Conservation (phyloP, 495 filamentous ascomycete genomes). For the Cetradonia linearis region DNA sequence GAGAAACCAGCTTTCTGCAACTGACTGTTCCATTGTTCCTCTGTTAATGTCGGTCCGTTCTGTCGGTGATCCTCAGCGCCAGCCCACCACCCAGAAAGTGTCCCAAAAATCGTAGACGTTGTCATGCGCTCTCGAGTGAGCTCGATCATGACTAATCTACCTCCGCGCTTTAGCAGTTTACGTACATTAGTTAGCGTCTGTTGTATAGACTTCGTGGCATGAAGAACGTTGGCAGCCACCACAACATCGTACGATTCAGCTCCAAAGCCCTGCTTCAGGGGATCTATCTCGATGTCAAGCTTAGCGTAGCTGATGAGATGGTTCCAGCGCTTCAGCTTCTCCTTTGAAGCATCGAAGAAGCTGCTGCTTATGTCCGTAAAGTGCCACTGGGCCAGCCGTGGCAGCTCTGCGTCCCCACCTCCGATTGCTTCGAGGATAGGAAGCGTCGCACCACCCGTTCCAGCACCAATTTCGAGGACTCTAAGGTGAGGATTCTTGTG, state of each 20-base stretch:
- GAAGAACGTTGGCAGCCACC: conserved; percentile 25
- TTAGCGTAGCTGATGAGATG: conserved; percentile 12
- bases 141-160: conserved; percentile 24
- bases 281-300: conserved; percentile 25
- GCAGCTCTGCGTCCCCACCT: background rate
- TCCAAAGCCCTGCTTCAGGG: conserved; percentile 35
- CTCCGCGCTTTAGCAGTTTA: conserved; percentile 26
- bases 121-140: conserved; percentile 10
- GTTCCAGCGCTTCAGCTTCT: conserved; percentile 15
- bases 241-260: conserved; percentile 26
- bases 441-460: conserved; percentile 28
- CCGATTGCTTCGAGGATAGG: conserved; percentile 31
- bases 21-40: conserved; percentile 19
- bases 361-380: conserved; percentile 37
- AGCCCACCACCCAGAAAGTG: conserved; percentile 28
- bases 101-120: conserved; percentile 14
- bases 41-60: conserved; percentile 13
- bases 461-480: conserved; percentile 28
- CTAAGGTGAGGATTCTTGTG: conserved; percentile 29
- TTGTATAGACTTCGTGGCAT: conserved; percentile 30
- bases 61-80: conserved; percentile 18
- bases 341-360: conserved; percentile 31
- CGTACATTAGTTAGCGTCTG: conserved; percentile 30
- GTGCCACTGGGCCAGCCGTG: conserved; percentile 1
- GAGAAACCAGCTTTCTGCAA: conserved; percentile 20